phyloP scores from a whole-genome alignment of 73 alveolate species.

The Paramecium caudatum region DNA sequence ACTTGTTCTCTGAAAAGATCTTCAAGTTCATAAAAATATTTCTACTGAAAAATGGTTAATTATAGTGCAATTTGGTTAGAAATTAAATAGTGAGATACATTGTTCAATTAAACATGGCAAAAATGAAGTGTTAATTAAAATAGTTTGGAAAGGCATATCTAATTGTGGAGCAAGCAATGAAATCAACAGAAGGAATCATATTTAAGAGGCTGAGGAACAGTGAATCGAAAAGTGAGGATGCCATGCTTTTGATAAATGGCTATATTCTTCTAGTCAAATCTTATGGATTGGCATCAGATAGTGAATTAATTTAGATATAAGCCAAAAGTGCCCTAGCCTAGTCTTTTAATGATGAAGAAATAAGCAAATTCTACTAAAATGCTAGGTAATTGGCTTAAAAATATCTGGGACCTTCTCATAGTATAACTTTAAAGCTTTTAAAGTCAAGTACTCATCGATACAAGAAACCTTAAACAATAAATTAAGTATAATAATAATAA shows the following conservation, averaged over 20 bases:
- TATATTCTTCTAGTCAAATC: too few species aligned
- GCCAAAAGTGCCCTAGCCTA: too few species aligned
- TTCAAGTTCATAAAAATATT: not conserved
- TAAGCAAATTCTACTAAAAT: not conserved
- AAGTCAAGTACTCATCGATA: too few species aligned
- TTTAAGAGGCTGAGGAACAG: not conserved
- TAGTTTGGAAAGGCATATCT: not conserved
- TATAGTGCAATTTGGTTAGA: slow-evolving; percentile 8
- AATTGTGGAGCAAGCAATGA: slow-evolving; percentile 17
- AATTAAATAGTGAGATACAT: not conserved
- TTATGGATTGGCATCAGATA: too few species aligned
- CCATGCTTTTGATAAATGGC: slow-evolving; percentile 16
- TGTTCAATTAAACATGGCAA: slow-evolving; percentile 21
- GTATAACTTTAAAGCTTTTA: too few species aligned
- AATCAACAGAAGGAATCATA: not conserved
- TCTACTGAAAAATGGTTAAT: slow-evolving; percentile 17
- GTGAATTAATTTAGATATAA: too few species aligned
- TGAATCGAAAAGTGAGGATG: slow-evolving; percentile 6
- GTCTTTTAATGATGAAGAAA: too few species aligned
- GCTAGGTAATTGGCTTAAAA: not conserved
- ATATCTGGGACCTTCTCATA: not conserved
- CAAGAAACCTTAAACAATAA: too few species aligned
- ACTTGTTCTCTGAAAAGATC: slow-evolving; percentile 14
- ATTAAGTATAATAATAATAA: too few species aligned
- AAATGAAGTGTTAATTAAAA: slow-evolving; percentile 8